Evolutionary conservation across 805 yeast genomes (phyloP).

Genomic region (Clavispora vitiphila): DNA sequence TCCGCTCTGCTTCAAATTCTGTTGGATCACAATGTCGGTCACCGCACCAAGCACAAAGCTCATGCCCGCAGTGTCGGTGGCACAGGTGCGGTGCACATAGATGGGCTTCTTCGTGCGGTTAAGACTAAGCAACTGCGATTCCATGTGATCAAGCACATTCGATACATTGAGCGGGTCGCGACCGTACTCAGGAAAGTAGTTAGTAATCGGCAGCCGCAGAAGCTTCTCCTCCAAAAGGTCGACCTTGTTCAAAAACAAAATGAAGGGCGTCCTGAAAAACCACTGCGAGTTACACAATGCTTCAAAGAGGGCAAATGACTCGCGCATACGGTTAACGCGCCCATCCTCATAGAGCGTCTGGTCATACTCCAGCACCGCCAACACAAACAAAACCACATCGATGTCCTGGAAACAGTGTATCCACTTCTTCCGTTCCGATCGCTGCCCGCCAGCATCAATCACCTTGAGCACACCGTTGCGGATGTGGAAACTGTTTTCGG

Average conservation of each 20-base stretch:
- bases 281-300: conserved; percentile 79
- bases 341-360: conserved; percentile 89
- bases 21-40: conserved; percentile 84
- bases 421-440: conserved; percentile 90
- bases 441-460: conserved; percentile 94
- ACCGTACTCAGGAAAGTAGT: conserved; percentile 72
- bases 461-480: conserved; percentile 63
- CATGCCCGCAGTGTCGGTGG: conserved; percentile 89
- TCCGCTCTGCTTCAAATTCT: conserved; percentile 75
- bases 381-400: conserved; percentile 80
- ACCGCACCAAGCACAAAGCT: conserved; percentile 86
- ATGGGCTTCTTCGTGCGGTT: conserved; percentile 70
- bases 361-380: conserved; percentile 89
- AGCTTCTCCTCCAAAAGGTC: conserved; percentile 78
- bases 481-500: conserved; percentile 75
- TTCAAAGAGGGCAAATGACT: conserved; percentile 78
- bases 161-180: conserved; percentile 60
- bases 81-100: conserved; percentile 90
- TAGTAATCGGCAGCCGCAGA: conserved; percentile 55
- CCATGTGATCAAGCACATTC: conserved; percentile 69
- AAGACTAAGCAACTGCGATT: conserved; percentile 55
- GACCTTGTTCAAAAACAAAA: conserved; percentile 82
- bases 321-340: conserved; percentile 84
- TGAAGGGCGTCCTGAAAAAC: conserved; percentile 83
- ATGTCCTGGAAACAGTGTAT: conserved; percentile 90